Evolutionary conservation across 1,284 basidiomycete species (phyloP).

Genomic region (Puccinia horiana): DNA sequence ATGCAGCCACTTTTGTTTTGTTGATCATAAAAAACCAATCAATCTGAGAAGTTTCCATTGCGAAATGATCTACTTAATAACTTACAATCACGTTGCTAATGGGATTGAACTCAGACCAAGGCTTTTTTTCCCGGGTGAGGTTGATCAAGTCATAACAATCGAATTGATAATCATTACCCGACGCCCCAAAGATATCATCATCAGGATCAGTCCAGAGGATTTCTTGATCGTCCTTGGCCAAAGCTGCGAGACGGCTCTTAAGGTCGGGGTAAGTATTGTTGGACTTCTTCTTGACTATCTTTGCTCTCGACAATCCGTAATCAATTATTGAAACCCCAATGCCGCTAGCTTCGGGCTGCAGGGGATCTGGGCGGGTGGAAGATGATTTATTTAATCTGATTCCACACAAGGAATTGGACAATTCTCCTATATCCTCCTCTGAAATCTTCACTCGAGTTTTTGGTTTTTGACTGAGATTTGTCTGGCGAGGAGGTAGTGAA

Average conservation of each 20-base stretch:
- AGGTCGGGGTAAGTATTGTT: background rate
- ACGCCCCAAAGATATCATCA: constrained; percentile 38
- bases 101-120: constrained; percentile 28
- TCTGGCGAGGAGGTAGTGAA: background rate
- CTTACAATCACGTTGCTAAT: constrained; percentile 45
- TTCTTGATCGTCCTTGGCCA: background rate
- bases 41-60: background rate
- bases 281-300: constrained; percentile 1
- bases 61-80: background rate
- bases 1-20: constrained; percentile 39
- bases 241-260: background rate
- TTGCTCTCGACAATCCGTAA: constrained; percentile 44
- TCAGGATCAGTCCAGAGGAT: constrained; percentile 47
- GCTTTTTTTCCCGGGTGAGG: background rate
- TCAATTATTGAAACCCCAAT: constrained; percentile 33
- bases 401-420: background rate
- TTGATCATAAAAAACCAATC: background rate
- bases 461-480: background rate
- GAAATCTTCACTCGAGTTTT: background rate
- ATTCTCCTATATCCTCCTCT: background rate
- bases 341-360: background rate
- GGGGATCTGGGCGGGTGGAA: background rate
- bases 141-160: constrained; percentile 46
- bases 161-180: constrained; percentile 43
- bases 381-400: background rate